Evolutionary conservation across 2,329 filamentous ascomycete genomes (phyloP).

Genomic region (Thielaviopsis populi): DNA sequence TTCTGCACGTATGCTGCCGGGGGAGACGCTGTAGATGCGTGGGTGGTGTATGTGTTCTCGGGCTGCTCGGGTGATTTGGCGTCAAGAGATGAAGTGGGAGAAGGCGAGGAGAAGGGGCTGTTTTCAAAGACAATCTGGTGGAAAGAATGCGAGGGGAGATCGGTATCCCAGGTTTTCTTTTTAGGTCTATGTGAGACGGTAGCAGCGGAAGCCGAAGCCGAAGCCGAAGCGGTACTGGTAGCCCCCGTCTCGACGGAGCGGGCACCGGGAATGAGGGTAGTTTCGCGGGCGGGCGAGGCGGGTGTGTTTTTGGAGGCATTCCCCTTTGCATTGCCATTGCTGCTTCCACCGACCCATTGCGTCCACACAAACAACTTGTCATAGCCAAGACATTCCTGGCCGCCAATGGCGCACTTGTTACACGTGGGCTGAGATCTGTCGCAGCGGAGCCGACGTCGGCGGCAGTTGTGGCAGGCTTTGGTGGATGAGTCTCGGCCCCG

Average conservation of each 20-base stretch:
- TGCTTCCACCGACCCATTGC: constrained; percentile 20
- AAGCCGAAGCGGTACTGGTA: neutral
- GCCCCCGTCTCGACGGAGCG: neutral
- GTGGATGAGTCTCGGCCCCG: constrained; percentile 11
- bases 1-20: neutral
- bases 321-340: neutral
- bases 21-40: neutral
- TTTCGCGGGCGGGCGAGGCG: neutral
- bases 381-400: constrained; percentile 46
- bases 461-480: constrained; percentile 46
- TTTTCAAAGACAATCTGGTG: neutral
- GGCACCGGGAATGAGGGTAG: neutral
- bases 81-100: neutral
- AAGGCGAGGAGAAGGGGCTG: neutral
- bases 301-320: neutral
- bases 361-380: constrained; percentile 47
- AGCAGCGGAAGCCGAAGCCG: neutral
- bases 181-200: neutral
- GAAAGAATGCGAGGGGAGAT: neutral
- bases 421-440: constrained; percentile 45
- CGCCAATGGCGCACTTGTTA: constrained; percentile 41
- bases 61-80: neutral
- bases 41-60: neutral
- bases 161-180: neutral
- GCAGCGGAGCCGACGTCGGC: constrained; percentile 44